Evolutionary conservation across 139 green algal genomes (phyloP).

Genomic region (Monoraphidium neglectum): DNA sequence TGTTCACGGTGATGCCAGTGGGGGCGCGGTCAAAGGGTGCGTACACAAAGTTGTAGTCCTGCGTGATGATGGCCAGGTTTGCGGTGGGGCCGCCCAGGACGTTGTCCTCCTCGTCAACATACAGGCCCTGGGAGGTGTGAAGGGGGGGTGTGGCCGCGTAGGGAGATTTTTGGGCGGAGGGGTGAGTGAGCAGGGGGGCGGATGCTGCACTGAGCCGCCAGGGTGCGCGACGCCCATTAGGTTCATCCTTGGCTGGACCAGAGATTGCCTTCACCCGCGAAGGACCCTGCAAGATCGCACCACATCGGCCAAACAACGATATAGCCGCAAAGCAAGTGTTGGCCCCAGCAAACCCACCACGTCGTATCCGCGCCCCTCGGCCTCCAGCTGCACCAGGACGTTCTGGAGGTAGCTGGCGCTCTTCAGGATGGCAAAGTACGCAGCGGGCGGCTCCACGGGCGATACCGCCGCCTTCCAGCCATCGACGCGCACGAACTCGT

Average conservation of each 20-base stretch:
- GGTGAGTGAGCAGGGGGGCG: too few relatives aligned
- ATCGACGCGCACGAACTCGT: constrained; percentile 33
- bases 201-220: too few relatives aligned
- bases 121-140: constrained; percentile 52
- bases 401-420: constrained; percentile 72
- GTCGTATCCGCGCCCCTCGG: constrained; percentile 50
- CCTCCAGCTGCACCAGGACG: constrained; percentile 56
- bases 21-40: constrained; percentile 45
- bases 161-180: too few relatives aligned
- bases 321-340: too few relatives aligned
- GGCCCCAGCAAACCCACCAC: constrained; percentile 35
- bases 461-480: constrained; percentile 58
- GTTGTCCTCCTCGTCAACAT: constrained; percentile 69
- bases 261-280: too few relatives aligned
- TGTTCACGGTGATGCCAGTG: constrained; percentile 55
- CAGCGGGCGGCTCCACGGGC: constrained; percentile 46
- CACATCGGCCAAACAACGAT: too few relatives aligned
- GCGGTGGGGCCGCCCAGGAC: constrained; percentile 69
- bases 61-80: constrained; percentile 76
- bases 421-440: constrained; percentile 59
- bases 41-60: constrained; percentile 65
- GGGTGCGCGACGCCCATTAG: too few relatives aligned
- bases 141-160: too few relatives aligned
- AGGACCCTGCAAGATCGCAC: too few relatives aligned
- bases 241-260: too few relatives aligned